Percentiles rank a stretch among this genome's conserved stretches.
phyloP scores from a whole-genome alignment of 1,139 yeast species.

The Spathaspora sp. region DNA sequence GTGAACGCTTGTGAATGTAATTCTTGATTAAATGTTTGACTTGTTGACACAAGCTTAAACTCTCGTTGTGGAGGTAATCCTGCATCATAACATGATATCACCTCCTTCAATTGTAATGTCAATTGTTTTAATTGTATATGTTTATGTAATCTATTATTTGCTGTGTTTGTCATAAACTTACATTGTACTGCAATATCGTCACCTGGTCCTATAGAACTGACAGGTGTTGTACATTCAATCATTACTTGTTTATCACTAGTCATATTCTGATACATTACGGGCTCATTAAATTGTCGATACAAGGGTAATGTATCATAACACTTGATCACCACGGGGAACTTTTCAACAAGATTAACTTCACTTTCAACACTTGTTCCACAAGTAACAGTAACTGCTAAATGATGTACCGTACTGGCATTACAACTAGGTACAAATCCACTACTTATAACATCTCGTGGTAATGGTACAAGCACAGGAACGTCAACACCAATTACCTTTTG shows the following conservation, averaged over 20 bases:
- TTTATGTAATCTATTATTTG: slow-evolving; percentile 33
- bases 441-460: slow-evolving; percentile 55
- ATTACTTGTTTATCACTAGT: slow-evolving; percentile 44
- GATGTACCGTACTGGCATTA: slow-evolving; percentile 42
- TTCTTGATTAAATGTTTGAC: slow-evolving; percentile 25
- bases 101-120: slow-evolving; percentile 51
- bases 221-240: slow-evolving; percentile 43
- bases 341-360: slow-evolving; percentile 32
- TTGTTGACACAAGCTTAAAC: slow-evolving; percentile 29
- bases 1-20: slow-evolving; percentile 22
- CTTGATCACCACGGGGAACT: slow-evolving; percentile 49
- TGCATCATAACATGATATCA: slow-evolving; percentile 48
- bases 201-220: slow-evolving; percentile 50
- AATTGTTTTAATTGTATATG: slow-evolving; percentile 45
- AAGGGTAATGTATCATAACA: slow-evolving; percentile 54
- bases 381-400: slow-evolving; percentile 32
- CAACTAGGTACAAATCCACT: slow-evolving; percentile 41
- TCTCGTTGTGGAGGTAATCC: slow-evolving; percentile 43
- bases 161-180: slow-evolving; percentile 37
- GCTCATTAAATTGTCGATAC: slow-evolving; percentile 54
- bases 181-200: slow-evolving; percentile 43
- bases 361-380: slow-evolving; percentile 32
- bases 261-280: slow-evolving; percentile 37
- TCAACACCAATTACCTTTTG: slow-evolving; percentile 52
- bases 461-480: slow-evolving; percentile 56